Evolutionary conservation across 192 early-diverging fungal species (phyloP).

Genomic region (Phycomyces blakesleeanus): DNA sequence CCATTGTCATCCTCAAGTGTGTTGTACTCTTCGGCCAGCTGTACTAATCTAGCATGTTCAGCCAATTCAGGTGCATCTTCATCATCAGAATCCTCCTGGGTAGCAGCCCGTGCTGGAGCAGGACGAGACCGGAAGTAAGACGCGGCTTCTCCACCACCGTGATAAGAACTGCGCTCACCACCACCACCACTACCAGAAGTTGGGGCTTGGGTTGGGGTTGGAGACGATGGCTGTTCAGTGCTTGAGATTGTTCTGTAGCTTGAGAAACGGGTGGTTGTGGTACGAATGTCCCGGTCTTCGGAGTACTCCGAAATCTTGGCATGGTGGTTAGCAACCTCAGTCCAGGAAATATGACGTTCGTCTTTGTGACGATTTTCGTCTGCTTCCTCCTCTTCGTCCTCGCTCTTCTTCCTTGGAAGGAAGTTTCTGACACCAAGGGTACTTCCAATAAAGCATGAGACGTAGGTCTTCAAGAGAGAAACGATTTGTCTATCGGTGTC

Average conservation of each 20-base stretch:
- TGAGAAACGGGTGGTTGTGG: neutral
- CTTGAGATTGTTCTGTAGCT: neutral
- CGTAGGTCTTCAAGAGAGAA: conserved; percentile 13
- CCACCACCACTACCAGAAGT: too few species aligned
- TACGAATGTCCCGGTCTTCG: neutral
- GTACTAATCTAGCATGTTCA: conserved; percentile 16
- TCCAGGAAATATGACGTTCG: conserved; percentile 12
- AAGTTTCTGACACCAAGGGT: conserved; percentile 12
- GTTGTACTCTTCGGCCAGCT: conserved; percentile 8
- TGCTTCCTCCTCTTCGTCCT: too few species aligned
- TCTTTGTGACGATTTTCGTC: conserved; percentile 3
- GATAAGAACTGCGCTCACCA: conserved; percentile 6
- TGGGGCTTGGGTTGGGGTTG: neutral
- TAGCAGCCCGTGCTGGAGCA: neutral
- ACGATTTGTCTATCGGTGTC: conserved; percentile 21
- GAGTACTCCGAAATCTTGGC: neutral
- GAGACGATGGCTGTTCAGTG: neutral
- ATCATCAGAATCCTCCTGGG: conserved; percentile 5
- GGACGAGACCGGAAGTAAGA: conserved; percentile 6
- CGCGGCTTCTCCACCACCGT: conserved; percentile 1
- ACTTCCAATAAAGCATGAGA: conserved; percentile 18
- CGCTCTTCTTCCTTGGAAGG: neutral
- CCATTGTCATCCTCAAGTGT: neutral
- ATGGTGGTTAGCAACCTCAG: neutral
- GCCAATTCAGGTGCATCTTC: conserved; percentile 6